Conservation (phyloP, 768 basidiomycete genomes). For the Lentinula boryana region DNA sequence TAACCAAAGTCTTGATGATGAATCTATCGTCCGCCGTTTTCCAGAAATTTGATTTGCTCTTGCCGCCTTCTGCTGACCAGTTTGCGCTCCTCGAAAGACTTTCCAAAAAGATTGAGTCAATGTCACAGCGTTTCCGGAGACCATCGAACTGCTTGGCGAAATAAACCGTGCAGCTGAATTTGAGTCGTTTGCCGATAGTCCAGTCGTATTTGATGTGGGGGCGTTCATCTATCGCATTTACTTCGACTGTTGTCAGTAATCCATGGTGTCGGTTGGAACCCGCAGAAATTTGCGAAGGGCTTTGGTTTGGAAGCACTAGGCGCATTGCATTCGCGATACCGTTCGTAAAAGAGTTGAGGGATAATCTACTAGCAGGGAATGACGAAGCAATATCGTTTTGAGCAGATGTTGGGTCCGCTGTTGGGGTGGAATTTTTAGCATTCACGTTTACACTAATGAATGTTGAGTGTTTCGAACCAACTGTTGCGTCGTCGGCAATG, state of each 20-base stretch:
- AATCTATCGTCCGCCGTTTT: constrained; percentile 73
- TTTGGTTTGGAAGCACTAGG: constrained; percentile 36
- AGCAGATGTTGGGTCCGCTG: neutral
- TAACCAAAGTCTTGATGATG: constrained; percentile 81
- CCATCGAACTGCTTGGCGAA: constrained; percentile 77
- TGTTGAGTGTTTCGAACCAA: neutral
- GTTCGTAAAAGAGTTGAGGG: constrained; percentile 43
- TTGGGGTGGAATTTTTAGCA: neutral
- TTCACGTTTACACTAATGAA: neutral
- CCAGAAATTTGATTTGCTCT: constrained; percentile 79
- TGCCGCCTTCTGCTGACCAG: constrained; percentile 77
- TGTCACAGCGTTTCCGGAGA: constrained; percentile 58
- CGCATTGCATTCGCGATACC: constrained; percentile 56
- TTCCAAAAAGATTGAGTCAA: constrained; percentile 53
- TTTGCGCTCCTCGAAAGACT: constrained; percentile 55
- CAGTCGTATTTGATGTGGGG: constrained; percentile 84
- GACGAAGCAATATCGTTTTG: constrained; percentile 6
- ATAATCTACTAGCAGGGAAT: constrained; percentile 24
- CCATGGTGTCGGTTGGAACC: constrained; percentile 41
- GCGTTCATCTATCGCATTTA: constrained; percentile 50
- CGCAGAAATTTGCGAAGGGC: constrained; percentile 27
- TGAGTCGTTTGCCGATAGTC: constrained; percentile 67
- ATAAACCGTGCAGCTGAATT: constrained; percentile 78
- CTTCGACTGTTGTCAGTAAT: constrained; percentile 34
- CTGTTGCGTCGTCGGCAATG: neutral